A percentile compares a stretch with the other conserved stretches of the same genome.
These are phyloP conservation scores for Podospora sp. DNA, from an alignment of 495 filamentous ascomycete genomes.

Conservation along the genomic window DNA sequence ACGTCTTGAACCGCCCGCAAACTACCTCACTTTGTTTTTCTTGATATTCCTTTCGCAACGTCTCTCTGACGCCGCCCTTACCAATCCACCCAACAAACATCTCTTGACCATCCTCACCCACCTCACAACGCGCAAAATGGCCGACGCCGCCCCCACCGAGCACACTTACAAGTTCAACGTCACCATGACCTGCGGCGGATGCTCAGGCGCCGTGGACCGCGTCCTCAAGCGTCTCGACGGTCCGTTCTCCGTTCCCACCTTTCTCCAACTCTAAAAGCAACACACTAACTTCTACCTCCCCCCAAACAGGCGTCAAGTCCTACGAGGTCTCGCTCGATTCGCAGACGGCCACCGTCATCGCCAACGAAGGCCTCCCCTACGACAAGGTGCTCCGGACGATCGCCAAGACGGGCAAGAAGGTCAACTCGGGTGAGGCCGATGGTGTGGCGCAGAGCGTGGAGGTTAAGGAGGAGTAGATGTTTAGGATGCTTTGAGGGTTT, in stretches of 20 bases:
- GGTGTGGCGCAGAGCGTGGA: constrained; percentile 52
- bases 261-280: neutral
- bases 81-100: neutral
- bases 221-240: constrained; percentile 95
- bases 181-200: constrained; percentile 66
- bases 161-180: constrained; percentile 70
- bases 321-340: constrained; percentile 84
- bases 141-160: constrained; percentile 36
- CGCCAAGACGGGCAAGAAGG: constrained; percentile 92
- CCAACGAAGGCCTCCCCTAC: constrained; percentile 66
- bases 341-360: constrained; percentile 73
- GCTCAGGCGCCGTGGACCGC: constrained; percentile 71
- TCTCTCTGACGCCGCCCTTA: too few relatives aligned
- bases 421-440: constrained; percentile 71
- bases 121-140: constrained; percentile 39
- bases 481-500: neutral
- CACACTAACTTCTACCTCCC: neutral
- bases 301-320: constrained; percentile 70
- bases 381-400: constrained; percentile 84
- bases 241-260: constrained; percentile 43
- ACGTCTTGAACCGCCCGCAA: neutral
- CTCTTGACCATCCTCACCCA: neutral
- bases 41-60: too few relatives aligned
- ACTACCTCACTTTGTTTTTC: neutral
- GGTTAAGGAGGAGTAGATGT: constrained; percentile 34